These are phyloP conservation scores for Aspergillus tamarii DNA, from an alignment of 2,329 filamentous ascomycete genomes.

Conservation along the genomic window DNA sequence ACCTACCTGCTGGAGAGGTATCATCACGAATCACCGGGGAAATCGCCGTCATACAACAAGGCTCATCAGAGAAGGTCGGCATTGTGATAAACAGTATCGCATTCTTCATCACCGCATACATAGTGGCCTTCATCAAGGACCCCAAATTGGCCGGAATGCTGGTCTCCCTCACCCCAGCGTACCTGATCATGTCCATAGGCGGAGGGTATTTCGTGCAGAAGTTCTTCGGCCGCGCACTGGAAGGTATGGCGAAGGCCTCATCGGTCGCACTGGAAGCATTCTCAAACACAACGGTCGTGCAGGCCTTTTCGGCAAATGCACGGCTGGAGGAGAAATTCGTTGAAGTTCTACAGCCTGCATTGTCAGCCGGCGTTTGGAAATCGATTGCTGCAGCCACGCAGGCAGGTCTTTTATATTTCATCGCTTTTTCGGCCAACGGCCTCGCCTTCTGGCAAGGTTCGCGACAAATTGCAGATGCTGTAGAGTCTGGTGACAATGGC, in stretches of 20 bases:
- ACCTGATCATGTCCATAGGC: slow-evolving; percentile 61
- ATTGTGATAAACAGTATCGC: slow-evolving; percentile 41
- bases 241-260: slow-evolving; percentile 60
- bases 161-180: slow-evolving; percentile 65
- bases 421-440: slow-evolving; percentile 68
- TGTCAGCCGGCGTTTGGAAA: slow-evolving; percentile 61
- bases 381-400: slow-evolving; percentile 60
- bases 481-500: slow-evolving; percentile 21
- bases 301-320: slow-evolving; percentile 63
- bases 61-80: slow-evolving; percentile 72
- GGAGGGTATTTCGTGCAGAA: slow-evolving; percentile 59
- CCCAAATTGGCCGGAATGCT: slow-evolving; percentile 66
- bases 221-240: slow-evolving; percentile 53
- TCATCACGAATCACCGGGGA: slow-evolving; percentile 66
- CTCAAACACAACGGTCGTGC: slow-evolving; percentile 63
- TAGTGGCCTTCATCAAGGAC: slow-evolving; percentile 69
- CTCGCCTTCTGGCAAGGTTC: slow-evolving; percentile 71
- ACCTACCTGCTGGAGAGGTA: slow-evolving; percentile 64
- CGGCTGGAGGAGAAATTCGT: slow-evolving; percentile 65
- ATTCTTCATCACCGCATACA: slow-evolving; percentile 69
- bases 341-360: slow-evolving; percentile 54
- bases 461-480: slow-evolving; percentile 51
- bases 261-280: slow-evolving; percentile 67
- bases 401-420: slow-evolving; percentile 66
- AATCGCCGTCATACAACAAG: slow-evolving; percentile 67